Percentiles rank a stretch among this genome's conserved stretches.
phyloP scores from a whole-genome alignment of 352 stramenopile genomes.

The Pythium coloratum region DNA sequence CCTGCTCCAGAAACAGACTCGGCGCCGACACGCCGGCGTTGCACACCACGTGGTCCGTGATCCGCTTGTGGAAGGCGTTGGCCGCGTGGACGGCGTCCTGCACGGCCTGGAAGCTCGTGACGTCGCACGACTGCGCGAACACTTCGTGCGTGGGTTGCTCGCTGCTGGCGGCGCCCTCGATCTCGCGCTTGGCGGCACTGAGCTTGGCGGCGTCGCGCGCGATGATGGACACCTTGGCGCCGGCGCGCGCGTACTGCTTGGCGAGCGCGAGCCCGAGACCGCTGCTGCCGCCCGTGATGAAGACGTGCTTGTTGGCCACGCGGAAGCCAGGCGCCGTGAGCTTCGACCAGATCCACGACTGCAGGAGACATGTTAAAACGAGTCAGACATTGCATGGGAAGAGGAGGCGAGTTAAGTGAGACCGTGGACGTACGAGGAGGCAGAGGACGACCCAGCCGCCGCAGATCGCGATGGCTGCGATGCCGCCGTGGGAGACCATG shows the following conservation, averaged over 20 bases:
- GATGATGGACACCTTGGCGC: slow-evolving; percentile 56
- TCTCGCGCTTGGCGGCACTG: slow-evolving; percentile 33
- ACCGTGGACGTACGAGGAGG: slow-evolving; percentile 36
- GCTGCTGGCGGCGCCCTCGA: slow-evolving; percentile 26
- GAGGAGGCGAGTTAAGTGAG: too few relatives aligned
- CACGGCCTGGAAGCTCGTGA: slow-evolving; percentile 39
- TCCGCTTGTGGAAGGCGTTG: slow-evolving; percentile 54
- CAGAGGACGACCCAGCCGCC: slow-evolving; percentile 38
- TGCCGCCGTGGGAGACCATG: slow-evolving; percentile 9
- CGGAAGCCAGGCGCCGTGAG: slow-evolving; percentile 46
- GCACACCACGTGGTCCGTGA: slow-evolving; percentile 66
- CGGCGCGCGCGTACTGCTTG: slow-evolving; percentile 52
- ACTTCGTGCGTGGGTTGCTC: slow-evolving; percentile 30
- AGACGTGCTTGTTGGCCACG: slow-evolving; percentile 53
- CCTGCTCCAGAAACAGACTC: slow-evolving; percentile 58
- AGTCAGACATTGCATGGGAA: background rate
- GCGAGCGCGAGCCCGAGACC: slow-evolving; percentile 58
- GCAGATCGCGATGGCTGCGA: slow-evolving; percentile 1
- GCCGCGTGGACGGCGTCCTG: slow-evolving; percentile 43
- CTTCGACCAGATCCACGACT: slow-evolving; percentile 59
- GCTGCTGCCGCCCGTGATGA: slow-evolving; percentile 48
- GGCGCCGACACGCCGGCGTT: slow-evolving; percentile 33
- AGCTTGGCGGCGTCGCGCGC: slow-evolving; percentile 39
- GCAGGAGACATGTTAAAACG: background rate
- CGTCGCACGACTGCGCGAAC: slow-evolving; percentile 44